Evolutionary conservation across 352 stramenopile genomes (phyloP).

Genomic region (Pythium guiyangense): DNA sequence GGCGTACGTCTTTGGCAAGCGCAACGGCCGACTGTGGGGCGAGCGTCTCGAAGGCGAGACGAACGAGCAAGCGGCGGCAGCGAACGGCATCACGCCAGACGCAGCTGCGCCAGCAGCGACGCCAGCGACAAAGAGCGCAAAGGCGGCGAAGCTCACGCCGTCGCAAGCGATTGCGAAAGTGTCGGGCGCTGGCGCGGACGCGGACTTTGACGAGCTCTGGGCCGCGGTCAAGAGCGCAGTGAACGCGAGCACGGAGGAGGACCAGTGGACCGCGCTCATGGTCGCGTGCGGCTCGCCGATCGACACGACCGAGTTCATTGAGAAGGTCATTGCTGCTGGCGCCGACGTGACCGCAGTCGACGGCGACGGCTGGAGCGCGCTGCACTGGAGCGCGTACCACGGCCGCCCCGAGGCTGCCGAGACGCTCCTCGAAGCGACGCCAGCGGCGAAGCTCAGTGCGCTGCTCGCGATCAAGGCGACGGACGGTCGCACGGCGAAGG

Average conservation of each 20-base stretch:
- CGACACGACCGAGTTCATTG: conserved; percentile 80
- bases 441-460: conserved; percentile 22
- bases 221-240: conserved; percentile 48
- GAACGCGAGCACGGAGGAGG: conserved; percentile 66
- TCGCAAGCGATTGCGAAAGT: conserved; percentile 58
- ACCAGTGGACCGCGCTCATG: conserved; percentile 82
- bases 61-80: conserved; percentile 40
- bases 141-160: conserved; percentile 24
- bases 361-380: conserved; percentile 72
- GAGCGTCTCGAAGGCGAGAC: conserved; percentile 75
- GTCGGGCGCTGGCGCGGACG: conserved; percentile 53
- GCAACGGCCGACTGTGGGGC: conserved; percentile 70
- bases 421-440: conserved; percentile 40
- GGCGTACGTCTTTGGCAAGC: conserved; percentile 63
- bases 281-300: conserved; percentile 74
- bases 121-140: conserved; percentile 18
- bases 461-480: conserved; percentile 49
- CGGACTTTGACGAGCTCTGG: conserved; percentile 72
- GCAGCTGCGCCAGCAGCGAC: conserved; percentile 5
- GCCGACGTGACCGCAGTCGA: conserved; percentile 57
- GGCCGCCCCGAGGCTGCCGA: conserved; percentile 68
- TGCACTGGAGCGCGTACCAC: conserved; percentile 84
- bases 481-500: conserved; percentile 59
- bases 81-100: conserved; percentile 16
- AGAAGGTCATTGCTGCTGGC: conserved; percentile 46